These are phyloP conservation scores for Solanum aculeatissimum DNA, from an alignment of 305 asterid species.

Conservation along the genomic window DNA sequence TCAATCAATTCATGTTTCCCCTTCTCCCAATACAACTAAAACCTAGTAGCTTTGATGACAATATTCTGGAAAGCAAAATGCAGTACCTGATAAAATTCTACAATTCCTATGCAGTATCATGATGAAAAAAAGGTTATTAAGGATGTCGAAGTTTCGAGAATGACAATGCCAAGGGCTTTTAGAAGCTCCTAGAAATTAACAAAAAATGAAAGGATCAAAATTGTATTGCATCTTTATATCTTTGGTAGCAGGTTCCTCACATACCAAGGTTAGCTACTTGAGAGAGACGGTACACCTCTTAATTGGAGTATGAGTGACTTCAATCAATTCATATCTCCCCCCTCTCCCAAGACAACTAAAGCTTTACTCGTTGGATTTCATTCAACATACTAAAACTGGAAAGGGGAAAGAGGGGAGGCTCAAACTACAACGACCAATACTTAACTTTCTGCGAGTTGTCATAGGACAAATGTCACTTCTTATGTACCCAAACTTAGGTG, in stretches of 20 bases:
- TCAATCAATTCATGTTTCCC: background rate
- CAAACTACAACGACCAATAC: background rate
- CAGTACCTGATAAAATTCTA: background rate
- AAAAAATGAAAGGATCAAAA: background rate
- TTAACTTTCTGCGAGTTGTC: background rate
- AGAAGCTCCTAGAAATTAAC: background rate
- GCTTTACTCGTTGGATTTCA: background rate
- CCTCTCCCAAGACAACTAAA: background rate
- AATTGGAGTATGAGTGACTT: background rate
- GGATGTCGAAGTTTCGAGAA: background rate
- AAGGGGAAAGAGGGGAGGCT: background rate
- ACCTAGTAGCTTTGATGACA: background rate
- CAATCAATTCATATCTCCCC: background rate
- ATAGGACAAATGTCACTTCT: background rate
- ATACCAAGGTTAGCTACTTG: background rate
- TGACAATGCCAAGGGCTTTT: background rate
- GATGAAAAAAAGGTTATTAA: background rate
- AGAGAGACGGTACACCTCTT: background rate
- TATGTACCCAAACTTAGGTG: background rate
- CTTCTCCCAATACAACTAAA: background rate
- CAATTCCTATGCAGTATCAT: background rate
- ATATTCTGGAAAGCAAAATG: background rate
- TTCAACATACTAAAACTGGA: background rate
- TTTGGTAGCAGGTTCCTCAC: background rate
- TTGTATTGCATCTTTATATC: background rate